Conservation (phyloP, 305 asterid genomes). For the Fraxinus angustifolia region DNA sequence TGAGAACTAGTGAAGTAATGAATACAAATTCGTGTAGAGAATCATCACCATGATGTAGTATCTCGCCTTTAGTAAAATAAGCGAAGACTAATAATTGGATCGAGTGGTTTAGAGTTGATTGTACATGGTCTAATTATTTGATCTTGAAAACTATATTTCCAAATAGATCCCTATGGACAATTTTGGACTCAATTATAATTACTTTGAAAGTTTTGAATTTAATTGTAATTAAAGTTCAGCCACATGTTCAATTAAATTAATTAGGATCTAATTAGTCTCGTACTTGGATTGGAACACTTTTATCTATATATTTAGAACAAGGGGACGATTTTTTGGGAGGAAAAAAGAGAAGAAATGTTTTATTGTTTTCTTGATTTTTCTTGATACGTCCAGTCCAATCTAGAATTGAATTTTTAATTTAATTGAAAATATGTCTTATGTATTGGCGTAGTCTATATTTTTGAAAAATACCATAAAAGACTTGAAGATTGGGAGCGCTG, state of each 20-base stretch:
- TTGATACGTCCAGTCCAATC: not conserved
- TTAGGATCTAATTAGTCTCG: not conserved
- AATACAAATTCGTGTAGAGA: not conserved
- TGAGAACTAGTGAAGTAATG: not conserved
- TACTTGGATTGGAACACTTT: not conserved
- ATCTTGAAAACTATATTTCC: not conserved
- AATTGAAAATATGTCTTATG: not conserved
- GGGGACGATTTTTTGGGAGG: not conserved
- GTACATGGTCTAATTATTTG: not conserved
- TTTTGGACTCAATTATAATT: not conserved
- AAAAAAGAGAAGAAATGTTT: not conserved
- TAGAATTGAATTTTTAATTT: not conserved
- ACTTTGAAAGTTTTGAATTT: not conserved
- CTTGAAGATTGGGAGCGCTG: not conserved
- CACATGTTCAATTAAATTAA: not conserved
- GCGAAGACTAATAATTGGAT: not conserved
- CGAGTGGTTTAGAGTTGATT: not conserved
- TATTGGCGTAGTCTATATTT: not conserved
- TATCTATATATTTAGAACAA: too few relatives aligned
- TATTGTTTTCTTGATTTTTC: not conserved
- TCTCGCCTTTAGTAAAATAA: not conserved
- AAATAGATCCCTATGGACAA: not conserved
- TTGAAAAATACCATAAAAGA: not conserved
- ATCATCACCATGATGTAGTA: not conserved
- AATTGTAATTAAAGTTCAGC: not conserved